A percentile compares a stretch with the other conserved stretches of the same genome.
These are phyloP conservation scores for Botrytis tulipae DNA, from an alignment of 2,329 filamentous ascomycete genomes.

Conservation along the genomic window DNA sequence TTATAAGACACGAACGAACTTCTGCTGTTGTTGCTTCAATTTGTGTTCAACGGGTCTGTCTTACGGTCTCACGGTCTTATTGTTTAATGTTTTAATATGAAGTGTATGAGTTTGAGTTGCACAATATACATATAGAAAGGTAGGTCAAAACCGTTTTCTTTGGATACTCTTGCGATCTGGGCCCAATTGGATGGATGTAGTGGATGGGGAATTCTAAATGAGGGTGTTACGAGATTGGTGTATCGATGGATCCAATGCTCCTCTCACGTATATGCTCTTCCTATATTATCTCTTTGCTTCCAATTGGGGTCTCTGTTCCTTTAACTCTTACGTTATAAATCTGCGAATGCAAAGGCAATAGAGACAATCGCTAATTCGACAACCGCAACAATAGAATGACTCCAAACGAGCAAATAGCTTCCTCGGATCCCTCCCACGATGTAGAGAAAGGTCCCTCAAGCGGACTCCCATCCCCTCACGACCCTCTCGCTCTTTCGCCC, in stretches of 20 bases:
- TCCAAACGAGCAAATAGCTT: not conserved
- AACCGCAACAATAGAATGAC: constrained; percentile 6
- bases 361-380: not conserved
- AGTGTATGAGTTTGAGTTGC: constrained; percentile 4
- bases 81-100: constrained; percentile 9
- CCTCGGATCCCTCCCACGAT: not conserved
- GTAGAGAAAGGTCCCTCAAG: constrained; percentile 11
- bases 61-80: not conserved
- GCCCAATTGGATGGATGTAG: not conserved
- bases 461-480: not conserved
- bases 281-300: not conserved
- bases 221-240: not conserved
- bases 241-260: not conserved
- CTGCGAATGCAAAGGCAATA: not conserved
- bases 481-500: not conserved
- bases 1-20: not conserved
- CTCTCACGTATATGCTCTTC: not conserved
- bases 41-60: not conserved
- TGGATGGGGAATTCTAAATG: not conserved
- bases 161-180: not conserved
- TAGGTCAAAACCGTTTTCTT: not conserved
- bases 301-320: not conserved
- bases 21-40: not conserved
- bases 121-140: not conserved
- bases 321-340: not conserved